Evolutionary conservation across 352 stramenopile species (phyloP).

Genomic region (Globisporangium okanoganense): DNA sequence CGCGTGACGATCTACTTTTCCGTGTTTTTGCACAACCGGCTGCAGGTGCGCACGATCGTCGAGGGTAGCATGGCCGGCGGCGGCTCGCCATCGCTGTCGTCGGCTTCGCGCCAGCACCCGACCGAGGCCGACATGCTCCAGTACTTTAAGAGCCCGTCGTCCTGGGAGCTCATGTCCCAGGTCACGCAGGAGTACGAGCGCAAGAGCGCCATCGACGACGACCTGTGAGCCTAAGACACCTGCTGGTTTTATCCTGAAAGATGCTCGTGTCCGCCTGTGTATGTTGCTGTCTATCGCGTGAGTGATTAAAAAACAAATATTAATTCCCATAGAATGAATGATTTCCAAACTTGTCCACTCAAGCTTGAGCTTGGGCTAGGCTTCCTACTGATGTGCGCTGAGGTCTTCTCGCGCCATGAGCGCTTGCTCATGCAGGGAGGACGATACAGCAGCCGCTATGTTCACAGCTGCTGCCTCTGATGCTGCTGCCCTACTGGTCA

Average conservation of each 20-base stretch:
- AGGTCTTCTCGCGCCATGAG: constrained; percentile 6
- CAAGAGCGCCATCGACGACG: constrained; percentile 9
- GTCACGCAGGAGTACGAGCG: constrained; percentile 51
- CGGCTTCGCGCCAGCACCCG: constrained; percentile 18
- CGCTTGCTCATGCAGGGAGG: neutral
- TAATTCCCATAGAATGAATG: constrained; percentile 9
- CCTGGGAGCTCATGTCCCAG: constrained; percentile 66
- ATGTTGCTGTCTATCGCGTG: constrained; percentile 11
- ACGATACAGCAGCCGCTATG: too few relatives aligned
- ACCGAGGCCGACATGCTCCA: constrained; percentile 62
- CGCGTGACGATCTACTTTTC: constrained; percentile 68
- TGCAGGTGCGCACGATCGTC: constrained; percentile 61
- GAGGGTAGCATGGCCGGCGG: constrained; percentile 40
- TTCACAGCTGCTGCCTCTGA: neutral
- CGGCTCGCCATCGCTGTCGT: constrained; percentile 15
- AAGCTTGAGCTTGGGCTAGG: too few relatives aligned
- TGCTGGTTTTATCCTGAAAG: neutral
- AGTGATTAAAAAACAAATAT: constrained; percentile 12
- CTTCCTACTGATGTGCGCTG: neutral
- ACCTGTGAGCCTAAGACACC: constrained; percentile 10
- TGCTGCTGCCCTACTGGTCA: neutral
- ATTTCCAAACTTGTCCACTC: neutral
- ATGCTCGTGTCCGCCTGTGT: neutral
- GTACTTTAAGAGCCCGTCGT: constrained; percentile 67
- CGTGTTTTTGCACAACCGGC: constrained; percentile 33